phyloP scores from a whole-genome alignment of 1,139 yeast species.

The Kodamaea plutei region DNA sequence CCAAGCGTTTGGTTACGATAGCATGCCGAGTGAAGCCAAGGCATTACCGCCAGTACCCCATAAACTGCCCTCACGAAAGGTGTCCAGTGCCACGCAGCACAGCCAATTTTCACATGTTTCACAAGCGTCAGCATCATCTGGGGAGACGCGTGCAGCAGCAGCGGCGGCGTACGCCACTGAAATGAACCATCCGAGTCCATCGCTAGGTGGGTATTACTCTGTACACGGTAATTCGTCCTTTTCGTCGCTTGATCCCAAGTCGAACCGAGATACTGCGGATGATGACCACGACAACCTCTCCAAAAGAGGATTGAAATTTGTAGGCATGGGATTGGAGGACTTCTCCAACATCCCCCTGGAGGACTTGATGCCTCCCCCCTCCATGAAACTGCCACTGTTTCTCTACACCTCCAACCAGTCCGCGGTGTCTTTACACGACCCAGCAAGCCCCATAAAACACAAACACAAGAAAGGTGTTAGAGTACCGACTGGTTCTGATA shows the following conservation, averaged over 20 bases:
- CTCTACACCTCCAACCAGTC: slow-evolving; percentile 12
- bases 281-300: slow-evolving; percentile 6
- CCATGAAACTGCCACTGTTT: slow-evolving; percentile 2
- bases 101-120: slow-evolving; percentile 3
- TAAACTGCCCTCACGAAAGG: slow-evolving; percentile 6
- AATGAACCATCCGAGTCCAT: too few relatives aligned
- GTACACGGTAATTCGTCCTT: slow-evolving; percentile 16
- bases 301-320: slow-evolving; percentile 5
- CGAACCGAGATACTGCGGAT: slow-evolving; percentile 8
- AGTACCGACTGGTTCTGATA: too few relatives aligned
- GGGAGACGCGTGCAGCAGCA: background rate
- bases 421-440: slow-evolving; percentile 13
- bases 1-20: slow-evolving; percentile 35
- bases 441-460: slow-evolving; percentile 5
- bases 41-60: slow-evolving; percentile 23
- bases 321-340: slow-evolving; percentile 7
- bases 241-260: slow-evolving; percentile 30
- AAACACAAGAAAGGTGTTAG: slow-evolving; percentile 3
- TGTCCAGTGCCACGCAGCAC: slow-evolving; percentile 2
- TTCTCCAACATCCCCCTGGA: slow-evolving; percentile 12
- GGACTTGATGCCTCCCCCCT: slow-evolving; percentile 24
- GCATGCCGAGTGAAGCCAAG: slow-evolving; percentile 19
- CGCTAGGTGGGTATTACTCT: slow-evolving; percentile 5
- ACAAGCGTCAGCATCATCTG: background rate
- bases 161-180: background rate